Conservation (phyloP, 192 early-diverging fungal genomes). For the Entomortierella parvispora region DNA sequence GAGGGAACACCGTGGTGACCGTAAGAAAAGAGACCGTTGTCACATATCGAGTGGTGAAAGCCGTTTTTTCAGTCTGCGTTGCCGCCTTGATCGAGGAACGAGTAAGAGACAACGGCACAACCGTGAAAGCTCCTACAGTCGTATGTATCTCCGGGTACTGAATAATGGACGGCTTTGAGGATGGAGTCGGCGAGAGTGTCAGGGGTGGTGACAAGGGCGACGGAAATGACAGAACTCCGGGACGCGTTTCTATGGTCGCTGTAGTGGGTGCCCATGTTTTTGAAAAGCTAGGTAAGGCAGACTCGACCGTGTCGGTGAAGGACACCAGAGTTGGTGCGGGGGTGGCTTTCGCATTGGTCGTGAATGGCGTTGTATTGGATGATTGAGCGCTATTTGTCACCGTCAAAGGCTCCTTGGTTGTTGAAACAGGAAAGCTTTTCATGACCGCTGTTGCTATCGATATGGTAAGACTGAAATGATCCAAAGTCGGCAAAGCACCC, state of each 20-base stretch:
- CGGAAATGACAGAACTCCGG: no score
- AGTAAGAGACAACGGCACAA: neutral
- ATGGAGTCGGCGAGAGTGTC: neutral
- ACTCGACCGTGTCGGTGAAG: no score
- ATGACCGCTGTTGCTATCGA: no score
- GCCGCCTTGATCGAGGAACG: neutral
- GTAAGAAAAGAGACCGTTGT: conserved; percentile 29
- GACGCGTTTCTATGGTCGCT: neutral
- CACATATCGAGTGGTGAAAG: conserved; percentile 41
- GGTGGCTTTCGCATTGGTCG: no score
- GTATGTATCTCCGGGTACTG: neutral
- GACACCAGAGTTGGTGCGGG: no score
- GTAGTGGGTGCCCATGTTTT: neutral
- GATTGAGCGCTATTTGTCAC: no score
- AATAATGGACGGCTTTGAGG: conserved; percentile 1
- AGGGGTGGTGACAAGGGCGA: neutral
- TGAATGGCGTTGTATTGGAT: no score
- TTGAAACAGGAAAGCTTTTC: no score
- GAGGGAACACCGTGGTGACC: conserved; percentile 19
- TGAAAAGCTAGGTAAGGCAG: no score
- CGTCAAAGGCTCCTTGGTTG: no score
- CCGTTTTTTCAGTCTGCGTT: conserved; percentile 9
- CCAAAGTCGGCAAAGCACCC: no score
- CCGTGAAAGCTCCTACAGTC: neutral
- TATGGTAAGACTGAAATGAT: no score